phyloP scores from a whole-genome alignment of 768 basidiomycete species.

The Punctularia strigosozonata region DNA sequence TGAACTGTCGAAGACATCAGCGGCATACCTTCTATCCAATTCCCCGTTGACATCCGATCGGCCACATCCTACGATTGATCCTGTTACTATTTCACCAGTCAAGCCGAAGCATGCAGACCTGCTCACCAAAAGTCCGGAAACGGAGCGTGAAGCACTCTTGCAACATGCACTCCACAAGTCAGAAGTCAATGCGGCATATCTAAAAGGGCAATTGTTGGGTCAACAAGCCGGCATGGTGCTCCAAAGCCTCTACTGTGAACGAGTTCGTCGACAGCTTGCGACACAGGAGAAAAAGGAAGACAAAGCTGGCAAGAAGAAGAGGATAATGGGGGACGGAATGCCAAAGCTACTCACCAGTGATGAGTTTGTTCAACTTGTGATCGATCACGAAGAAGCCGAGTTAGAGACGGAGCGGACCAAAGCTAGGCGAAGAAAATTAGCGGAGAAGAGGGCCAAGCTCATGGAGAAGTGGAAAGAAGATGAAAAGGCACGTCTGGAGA shows the following conservation, averaged over 20 bases:
- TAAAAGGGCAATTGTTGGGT: neutral
- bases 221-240: constrained; percentile 5
- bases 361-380: constrained; percentile 9
- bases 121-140: constrained; percentile 1
- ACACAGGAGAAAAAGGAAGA: constrained; percentile 7
- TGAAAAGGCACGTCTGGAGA: constrained; percentile 7
- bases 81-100: constrained; percentile 1
- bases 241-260: constrained; percentile 1
- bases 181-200: neutral
- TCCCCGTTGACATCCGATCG: neutral
- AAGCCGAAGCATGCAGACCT: neutral
- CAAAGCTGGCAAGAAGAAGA: constrained; percentile 4
- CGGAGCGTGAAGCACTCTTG: constrained; percentile 1
- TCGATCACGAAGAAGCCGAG: constrained; percentile 2
- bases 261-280: constrained; percentile 3
- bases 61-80: neutral
- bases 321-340: constrained; percentile 12
- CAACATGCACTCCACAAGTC: constrained; percentile 1
- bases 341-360: constrained; percentile 13
- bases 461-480: constrained; percentile 11
- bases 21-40: neutral
- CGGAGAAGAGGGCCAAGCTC: constrained; percentile 1
- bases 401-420: constrained; percentile 3
- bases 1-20: neutral
- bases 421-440: constrained; percentile 1